Evolutionary conservation across 805 yeast species (phyloP).

Genomic region (Naumovozyma baii): DNA sequence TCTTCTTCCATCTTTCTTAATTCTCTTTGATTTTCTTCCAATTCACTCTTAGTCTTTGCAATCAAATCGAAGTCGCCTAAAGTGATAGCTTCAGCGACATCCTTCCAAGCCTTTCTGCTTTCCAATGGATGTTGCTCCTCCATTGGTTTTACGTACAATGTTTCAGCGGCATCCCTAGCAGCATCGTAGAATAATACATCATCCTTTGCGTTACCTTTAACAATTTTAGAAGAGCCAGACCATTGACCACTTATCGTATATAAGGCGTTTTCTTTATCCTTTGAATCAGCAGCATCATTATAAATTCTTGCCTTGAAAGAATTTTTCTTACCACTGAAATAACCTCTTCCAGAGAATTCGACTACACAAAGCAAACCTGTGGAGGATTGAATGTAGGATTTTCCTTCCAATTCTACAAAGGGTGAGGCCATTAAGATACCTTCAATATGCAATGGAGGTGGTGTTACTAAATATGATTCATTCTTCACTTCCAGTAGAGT

Average conservation of each 20-base stretch:
- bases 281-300: constrained; percentile 32
- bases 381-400: constrained; percentile 75
- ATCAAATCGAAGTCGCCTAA: constrained; percentile 69
- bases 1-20: constrained; percentile 66
- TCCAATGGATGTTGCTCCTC: constrained; percentile 77
- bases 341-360: constrained; percentile 85
- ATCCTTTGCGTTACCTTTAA: constrained; percentile 25
- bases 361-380: constrained; percentile 66
- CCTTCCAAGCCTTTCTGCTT: constrained; percentile 84
- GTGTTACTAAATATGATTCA: constrained; percentile 66
- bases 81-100: constrained; percentile 81
- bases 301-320: constrained; percentile 79
- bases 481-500: constrained; percentile 58
- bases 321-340: constrained; percentile 89
- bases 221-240: constrained; percentile 70
- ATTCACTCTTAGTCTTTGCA: constrained; percentile 61
- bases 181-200: constrained; percentile 55
- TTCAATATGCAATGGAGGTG: constrained; percentile 90
- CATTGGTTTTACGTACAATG: constrained; percentile 66
- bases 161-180: constrained; percentile 40
- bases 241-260: constrained; percentile 87
- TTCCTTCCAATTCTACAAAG: constrained; percentile 86
- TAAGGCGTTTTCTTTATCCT: constrained; percentile 53
- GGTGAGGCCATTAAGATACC: constrained; percentile 86
- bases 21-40: constrained; percentile 84